Base-by-base conservation (phyloP, 2,329 filamentous ascomycete species). In the Aspergillus sp. region DNA sequence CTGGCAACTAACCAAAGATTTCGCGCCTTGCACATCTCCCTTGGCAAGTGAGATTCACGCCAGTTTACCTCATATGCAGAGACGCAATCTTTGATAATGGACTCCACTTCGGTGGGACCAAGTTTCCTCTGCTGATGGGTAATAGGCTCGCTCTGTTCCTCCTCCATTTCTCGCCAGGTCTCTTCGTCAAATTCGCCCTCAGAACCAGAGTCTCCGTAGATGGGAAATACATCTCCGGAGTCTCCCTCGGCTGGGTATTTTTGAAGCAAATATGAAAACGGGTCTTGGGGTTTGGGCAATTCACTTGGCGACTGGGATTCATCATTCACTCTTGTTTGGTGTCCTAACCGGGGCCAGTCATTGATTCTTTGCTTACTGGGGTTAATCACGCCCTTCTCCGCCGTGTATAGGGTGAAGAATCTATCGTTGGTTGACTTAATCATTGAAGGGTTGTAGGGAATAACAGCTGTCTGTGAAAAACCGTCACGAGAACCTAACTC, bases 121-220 rank as follows among this genome's bases (percentile, higher is more conserved):
- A 87, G 71, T 42, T 60, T 60, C 62, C 60, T 70, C 44, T 66
- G 61, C 59, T 62, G 62, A 17, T 65, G 57, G 58, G 57, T 64
- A 11, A 55, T 64, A 13, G 53, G 43, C 13, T 58, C 59, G 22
- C 55, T 48, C 5, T 55, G 72, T 58, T 88, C 85, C 30, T 82
- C 75, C 45, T 87, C 80, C 9, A 89, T 87, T 65, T 90, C 87
- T 43, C 73, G 74, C 76, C 80, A 82, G 0, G 84, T 87, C 36
- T 83, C 80, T 11, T 81, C 77, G 63, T 89, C 86, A 60, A 81
- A 83, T 30, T 81, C 76, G 3, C 80, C 79, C 63, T 78, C 75
- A 7, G 75, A 75, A 1, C 73, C 76, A 1, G 85, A 87, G 3
- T 88, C 83, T 5, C 84, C 83, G 64, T 81, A 83, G 0, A 76